Evolutionary conservation across 75 land plant genomes (phyloP), one percentile per base, ranked within the genome.

Genomic region (Pseudotsuga menziesii): DNA sequence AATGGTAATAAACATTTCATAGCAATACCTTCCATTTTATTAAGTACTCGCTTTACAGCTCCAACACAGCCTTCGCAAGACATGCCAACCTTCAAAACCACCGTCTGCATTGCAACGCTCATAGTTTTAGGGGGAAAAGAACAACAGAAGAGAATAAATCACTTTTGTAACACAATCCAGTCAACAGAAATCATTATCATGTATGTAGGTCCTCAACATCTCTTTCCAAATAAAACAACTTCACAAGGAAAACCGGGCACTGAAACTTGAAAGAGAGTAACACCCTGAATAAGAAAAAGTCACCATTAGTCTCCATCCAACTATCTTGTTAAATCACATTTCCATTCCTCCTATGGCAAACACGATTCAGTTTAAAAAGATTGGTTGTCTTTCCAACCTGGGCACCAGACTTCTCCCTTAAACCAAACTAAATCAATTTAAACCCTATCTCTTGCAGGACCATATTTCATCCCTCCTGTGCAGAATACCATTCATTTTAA

Each of bases 21-120:
- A 12, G 79, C 79, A 56, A 35, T 82, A 95, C 98, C 98, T 84
- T 94, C 93, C 89, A 95, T 84, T 79, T 91, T 93, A 63, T 77
- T 87, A 15, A 95, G 82, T 54, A 89, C 96, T 75, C 92, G 87
- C 73, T 88, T 87, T 55, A 95, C 98, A 54, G 96, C 91, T 5
- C 89, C 98, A 76, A 82, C 91, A 79, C 98, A 95, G 60, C 98
- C 98, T 82, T 89, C 74, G 73, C 98, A 95, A 64, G 90, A 88
- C 98, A 95, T 95, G 27, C 85, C 89, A 82, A 95, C 98, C 78
- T 82, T 93, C 74, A 95, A 88, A 32, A 89, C 96, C 80, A 93
- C 96, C 32, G 95, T 92, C 98, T 95, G 90, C 83, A 87, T 69
- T 69, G 52, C 44, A 69, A 35, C 19, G 41, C 32, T 41, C 14